These are phyloP conservation scores for Paecilomyces sp. DNA, from an alignment of 2,329 filamentous ascomycete genomes.

Conservation along the genomic window DNA sequence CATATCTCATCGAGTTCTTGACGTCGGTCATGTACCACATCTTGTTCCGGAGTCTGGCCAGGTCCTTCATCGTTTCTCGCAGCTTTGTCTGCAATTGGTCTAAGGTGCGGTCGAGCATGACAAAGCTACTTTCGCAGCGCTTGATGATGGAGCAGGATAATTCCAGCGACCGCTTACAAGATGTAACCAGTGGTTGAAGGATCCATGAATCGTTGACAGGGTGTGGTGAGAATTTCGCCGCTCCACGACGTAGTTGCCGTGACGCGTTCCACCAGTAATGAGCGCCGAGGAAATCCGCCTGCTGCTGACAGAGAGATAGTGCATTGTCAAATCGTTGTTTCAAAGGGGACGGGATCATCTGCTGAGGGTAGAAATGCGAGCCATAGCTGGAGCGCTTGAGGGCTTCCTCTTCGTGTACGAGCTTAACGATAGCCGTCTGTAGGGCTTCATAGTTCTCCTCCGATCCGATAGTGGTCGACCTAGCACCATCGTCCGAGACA, in stretches of 20 bases:
- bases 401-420: slow-evolving; percentile 77
- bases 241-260: slow-evolving; percentile 60
- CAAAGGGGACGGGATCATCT: slow-evolving; percentile 16
- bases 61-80: slow-evolving; percentile 64
- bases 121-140: slow-evolving; percentile 44
- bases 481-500: slow-evolving; percentile 39
- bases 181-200: slow-evolving; percentile 65
- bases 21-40: slow-evolving; percentile 99
- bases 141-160: slow-evolving; percentile 25
- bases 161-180: slow-evolving; percentile 33
- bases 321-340: slow-evolving; percentile 53
- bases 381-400: slow-evolving; percentile 46
- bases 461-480: slow-evolving; percentile 46
- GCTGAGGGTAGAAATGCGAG: slow-evolving; percentile 2
- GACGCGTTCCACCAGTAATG: slow-evolving; percentile 81
- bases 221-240: slow-evolving; percentile 43
- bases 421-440: slow-evolving; percentile 69
- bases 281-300: slow-evolving; percentile 75
- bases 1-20: slow-evolving; percentile 79
- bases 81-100: slow-evolving; percentile 68
- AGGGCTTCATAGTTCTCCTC: slow-evolving; percentile 76
- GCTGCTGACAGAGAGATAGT: slow-evolving; percentile 66
- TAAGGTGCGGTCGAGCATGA: slow-evolving; percentile 76
- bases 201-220: slow-evolving; percentile 60
- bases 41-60: slow-evolving; percentile 78